Percentiles rank a stretch among this genome's conserved stretches.
phyloP scores from a whole-genome alignment of 495 filamentous ascomycete species.

The Cercophora newfieldiana region DNA sequence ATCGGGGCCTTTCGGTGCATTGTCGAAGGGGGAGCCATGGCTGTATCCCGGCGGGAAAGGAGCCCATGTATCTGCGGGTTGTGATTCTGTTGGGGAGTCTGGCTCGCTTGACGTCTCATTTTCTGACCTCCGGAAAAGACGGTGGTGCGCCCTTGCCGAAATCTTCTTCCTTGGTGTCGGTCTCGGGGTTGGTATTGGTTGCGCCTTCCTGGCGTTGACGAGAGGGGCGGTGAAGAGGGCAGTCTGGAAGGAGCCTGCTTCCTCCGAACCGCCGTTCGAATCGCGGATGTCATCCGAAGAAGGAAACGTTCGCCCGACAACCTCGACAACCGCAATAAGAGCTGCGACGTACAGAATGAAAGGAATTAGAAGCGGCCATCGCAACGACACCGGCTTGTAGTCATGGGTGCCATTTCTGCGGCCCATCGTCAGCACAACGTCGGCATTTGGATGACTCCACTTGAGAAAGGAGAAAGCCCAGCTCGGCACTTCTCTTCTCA shows the following conservation, averaged over 20 bases:
- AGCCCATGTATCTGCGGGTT: too few species aligned
- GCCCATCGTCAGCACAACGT: background rate
- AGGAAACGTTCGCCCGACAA: background rate
- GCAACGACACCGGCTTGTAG: constrained; percentile 5
- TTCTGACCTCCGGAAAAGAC: background rate
- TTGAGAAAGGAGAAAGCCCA: too few species aligned
- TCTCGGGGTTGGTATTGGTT: background rate
- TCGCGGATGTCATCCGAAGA: background rate
- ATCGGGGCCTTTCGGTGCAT: background rate
- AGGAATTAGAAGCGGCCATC: constrained; percentile 9
- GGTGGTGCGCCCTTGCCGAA: background rate
- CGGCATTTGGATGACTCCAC: too few species aligned
- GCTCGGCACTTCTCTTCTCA: too few species aligned
- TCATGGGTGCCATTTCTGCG: background rate
- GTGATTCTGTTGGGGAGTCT: background rate
- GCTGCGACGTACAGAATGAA: constrained; percentile 10
- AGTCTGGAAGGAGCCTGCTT: background rate
- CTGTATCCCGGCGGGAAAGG: background rate
- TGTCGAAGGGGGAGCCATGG: background rate
- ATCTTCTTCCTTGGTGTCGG: background rate
- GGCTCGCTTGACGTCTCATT: background rate
- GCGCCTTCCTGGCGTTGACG: background rate
- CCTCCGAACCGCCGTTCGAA: background rate
- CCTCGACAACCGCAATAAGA: constrained; percentile 8
- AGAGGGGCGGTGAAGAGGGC: background rate